These are phyloP conservation scores for Zygosaccharomyces bisporus DNA, from an alignment of 805 yeast genomes.

Conservation along the genomic window DNA sequence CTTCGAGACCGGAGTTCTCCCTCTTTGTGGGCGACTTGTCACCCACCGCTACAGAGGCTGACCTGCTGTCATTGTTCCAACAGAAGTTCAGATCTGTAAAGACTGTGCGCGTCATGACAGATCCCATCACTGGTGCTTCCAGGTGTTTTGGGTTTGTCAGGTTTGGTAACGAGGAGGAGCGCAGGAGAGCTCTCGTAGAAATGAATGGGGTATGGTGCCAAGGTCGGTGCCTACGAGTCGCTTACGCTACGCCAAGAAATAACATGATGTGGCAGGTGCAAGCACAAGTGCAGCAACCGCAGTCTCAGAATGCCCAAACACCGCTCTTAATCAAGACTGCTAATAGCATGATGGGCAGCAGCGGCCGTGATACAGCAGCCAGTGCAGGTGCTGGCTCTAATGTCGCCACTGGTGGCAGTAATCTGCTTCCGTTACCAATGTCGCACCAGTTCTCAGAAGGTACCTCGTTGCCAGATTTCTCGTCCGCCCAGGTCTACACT, in stretches of 20 bases:
- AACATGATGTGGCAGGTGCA: slow-evolving; percentile 27
- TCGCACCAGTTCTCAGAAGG: slow-evolving; percentile 7
- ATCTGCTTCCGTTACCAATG: slow-evolving; percentile 12
- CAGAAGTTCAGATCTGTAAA: slow-evolving; percentile 61
- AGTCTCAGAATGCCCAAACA: slow-evolving; percentile 12
- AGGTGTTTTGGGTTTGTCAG: slow-evolving; percentile 81
- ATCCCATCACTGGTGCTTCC: slow-evolving; percentile 72
- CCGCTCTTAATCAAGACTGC: slow-evolving; percentile 17
- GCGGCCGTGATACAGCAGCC: slow-evolving; percentile 1
- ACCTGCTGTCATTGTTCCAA: slow-evolving; percentile 67
- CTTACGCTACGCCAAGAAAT: slow-evolving; percentile 72
- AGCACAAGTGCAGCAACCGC: slow-evolving; percentile 13
- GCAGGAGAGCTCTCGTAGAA: slow-evolving; percentile 62
- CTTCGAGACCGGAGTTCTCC: slow-evolving; percentile 72
- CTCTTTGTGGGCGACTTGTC: slow-evolving; percentile 80
- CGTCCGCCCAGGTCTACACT: slow-evolving; percentile 46
- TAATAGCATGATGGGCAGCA: slow-evolving; percentile 11
- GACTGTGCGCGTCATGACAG: slow-evolving; percentile 83
- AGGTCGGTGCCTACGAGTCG: slow-evolving; percentile 72
- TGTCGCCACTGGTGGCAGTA: slow-evolving; percentile 4
- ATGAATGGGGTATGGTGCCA: slow-evolving; percentile 82
- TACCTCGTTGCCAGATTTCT: slow-evolving; percentile 9
- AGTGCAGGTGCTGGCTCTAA: slow-evolving; percentile 4
- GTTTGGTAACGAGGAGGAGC: slow-evolving; percentile 64
- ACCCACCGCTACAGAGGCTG: slow-evolving; percentile 77